These are phyloP conservation scores for Microcyclospora pomicola DNA, from an alignment of 2,329 filamentous ascomycete species.

Conservation along the genomic window DNA sequence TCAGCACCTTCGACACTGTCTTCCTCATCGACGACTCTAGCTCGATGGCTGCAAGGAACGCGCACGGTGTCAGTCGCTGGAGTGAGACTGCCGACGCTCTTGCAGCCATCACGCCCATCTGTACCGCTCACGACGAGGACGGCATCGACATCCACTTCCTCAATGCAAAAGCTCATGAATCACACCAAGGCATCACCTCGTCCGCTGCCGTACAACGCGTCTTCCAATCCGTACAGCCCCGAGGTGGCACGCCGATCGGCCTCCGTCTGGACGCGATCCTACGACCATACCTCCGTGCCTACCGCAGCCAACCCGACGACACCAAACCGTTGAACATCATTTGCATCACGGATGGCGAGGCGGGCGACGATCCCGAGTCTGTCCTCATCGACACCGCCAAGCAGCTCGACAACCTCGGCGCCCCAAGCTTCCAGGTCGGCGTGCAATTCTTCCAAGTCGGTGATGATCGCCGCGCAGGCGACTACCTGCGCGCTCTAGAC, in stretches of 20 bases:
- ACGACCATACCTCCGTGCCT: constrained; percentile 51
- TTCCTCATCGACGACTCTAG: constrained; percentile 88
- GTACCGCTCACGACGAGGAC: constrained; percentile 63
- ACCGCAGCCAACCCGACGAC: constrained; percentile 33
- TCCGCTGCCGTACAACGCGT: constrained; percentile 48
- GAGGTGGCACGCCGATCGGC: constrained; percentile 61
- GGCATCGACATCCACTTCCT: constrained; percentile 88
- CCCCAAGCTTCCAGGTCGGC: constrained; percentile 69
- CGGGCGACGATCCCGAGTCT: constrained; percentile 64
- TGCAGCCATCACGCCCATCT: constrained; percentile 63
- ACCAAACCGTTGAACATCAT: constrained; percentile 81
- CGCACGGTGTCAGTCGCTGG: constrained; percentile 49
- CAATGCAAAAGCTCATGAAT: constrained; percentile 48
- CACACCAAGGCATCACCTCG: constrained; percentile 52
- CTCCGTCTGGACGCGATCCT: constrained; percentile 57
- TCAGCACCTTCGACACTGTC: constrained; percentile 68
- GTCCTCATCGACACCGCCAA: constrained; percentile 54
- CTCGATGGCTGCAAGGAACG: constrained; percentile 48
- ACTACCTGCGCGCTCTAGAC: constrained; percentile 59
- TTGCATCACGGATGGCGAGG: constrained; percentile 76
- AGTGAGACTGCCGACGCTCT: constrained; percentile 58
- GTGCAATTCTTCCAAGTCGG: constrained; percentile 96
- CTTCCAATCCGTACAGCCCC: constrained; percentile 54
- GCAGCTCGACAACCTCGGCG: constrained; percentile 55
- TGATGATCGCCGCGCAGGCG: constrained; percentile 49